Conservation (phyloP, 1,139 yeast species). For the Geotrichum klebahnii region DNA sequence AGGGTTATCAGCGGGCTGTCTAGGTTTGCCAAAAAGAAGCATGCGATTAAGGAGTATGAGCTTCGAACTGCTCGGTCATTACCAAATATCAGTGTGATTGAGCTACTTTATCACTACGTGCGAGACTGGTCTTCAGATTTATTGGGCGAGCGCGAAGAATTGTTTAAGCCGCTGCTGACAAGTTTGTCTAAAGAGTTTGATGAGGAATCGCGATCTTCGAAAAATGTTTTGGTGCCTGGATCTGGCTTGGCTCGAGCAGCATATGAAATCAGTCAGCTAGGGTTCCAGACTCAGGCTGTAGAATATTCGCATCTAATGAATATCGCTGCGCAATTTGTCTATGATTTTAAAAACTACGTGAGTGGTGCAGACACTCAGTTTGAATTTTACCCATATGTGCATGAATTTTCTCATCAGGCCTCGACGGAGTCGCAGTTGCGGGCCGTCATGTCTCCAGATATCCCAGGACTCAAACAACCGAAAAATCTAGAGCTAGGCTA, state of each 20-base stretch:
- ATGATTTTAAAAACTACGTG: conserved; percentile 4
- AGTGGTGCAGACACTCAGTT: not conserved
- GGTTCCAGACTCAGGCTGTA: conserved; percentile 57
- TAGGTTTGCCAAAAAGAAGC: conserved; percentile 40
- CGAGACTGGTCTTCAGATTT: conserved; percentile 64
- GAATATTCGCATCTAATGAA: conserved; percentile 75
- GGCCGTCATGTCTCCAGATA: conserved; percentile 37
- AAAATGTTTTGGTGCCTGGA: conserved; percentile 61
- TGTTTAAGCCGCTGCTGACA: conserved; percentile 48
- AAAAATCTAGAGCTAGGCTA: conserved; percentile 48
- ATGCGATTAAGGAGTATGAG: conserved; percentile 47
- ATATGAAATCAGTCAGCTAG: conserved; percentile 51
- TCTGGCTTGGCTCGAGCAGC: conserved; percentile 74
- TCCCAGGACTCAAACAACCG: conserved; percentile 11
- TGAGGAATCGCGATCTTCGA: conserved; percentile 25
- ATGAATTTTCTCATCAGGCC: conserved; percentile 66
- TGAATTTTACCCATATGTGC: conserved; percentile 55
- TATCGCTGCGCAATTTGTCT: conserved; percentile 59
- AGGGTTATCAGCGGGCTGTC: conserved; percentile 47
- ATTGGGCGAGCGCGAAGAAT: conserved; percentile 49
- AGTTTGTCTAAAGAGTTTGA: conserved; percentile 38
- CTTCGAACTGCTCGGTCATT: conserved; percentile 32
- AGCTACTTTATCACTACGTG: conserved; percentile 65
- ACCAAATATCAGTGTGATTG: conserved; percentile 55
- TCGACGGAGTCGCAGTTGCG: conserved; percentile 51